These are phyloP conservation scores for Fusarium metavorans DNA, from an alignment of 2,329 filamentous ascomycete genomes.

Conservation along the genomic window DNA sequence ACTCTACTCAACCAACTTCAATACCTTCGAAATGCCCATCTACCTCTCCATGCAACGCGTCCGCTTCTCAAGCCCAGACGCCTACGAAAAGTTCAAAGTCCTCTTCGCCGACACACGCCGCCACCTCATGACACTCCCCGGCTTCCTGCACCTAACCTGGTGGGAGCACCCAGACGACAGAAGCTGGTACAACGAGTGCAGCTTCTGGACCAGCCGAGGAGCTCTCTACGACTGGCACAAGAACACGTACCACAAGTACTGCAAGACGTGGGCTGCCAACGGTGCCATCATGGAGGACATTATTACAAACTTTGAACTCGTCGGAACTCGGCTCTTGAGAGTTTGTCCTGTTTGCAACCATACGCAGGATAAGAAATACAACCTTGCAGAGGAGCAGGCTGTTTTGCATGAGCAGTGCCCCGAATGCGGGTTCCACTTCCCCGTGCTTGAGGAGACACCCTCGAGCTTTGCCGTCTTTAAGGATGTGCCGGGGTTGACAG, in stretches of 20 bases:
- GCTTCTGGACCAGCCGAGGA: conserved; percentile 29
- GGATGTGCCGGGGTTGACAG: neutral
- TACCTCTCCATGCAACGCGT: conserved; percentile 20
- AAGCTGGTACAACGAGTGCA: conserved; percentile 33
- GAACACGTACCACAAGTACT: conserved; percentile 34
- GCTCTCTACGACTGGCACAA: conserved; percentile 32
- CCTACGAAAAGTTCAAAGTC: conserved; percentile 27
- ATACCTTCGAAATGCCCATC: conserved; percentile 7
- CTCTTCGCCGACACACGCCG: conserved; percentile 27
- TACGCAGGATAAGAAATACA: conserved; percentile 34
- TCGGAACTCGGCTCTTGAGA: conserved; percentile 19
- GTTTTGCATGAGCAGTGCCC: conserved; percentile 28
- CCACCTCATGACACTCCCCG: conserved; percentile 23
- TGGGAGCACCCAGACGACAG: conserved; percentile 25
- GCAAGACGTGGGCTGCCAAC: conserved; percentile 26
- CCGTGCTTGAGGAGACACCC: conserved; percentile 26
- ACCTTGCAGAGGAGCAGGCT: conserved; percentile 30
- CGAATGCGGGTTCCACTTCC: conserved; percentile 33
- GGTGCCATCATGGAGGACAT: conserved; percentile 38
- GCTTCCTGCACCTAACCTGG: conserved; percentile 24
- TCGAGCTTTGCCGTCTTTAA: conserved; percentile 33
- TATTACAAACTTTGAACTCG: conserved; percentile 35
- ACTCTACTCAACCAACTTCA: neutral
- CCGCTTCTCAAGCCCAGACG: conserved; percentile 25
- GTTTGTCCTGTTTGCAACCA: conserved; percentile 29